These are phyloP conservation scores for Pichia sp. DNA, from an alignment of 1,139 yeast species.

Conservation along the genomic window DNA sequence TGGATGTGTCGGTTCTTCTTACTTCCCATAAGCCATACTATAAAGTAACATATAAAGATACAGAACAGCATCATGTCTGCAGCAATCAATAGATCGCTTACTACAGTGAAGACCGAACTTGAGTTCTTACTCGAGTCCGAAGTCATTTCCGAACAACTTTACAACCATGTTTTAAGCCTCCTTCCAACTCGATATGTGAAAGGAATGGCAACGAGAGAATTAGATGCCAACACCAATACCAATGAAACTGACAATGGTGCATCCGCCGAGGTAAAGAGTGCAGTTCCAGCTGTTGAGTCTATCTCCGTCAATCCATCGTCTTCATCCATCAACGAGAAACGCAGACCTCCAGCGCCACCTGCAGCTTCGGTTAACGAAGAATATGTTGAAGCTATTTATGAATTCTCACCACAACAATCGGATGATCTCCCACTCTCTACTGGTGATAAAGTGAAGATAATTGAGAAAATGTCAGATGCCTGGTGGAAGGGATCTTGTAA, in stretches of 20 bases:
- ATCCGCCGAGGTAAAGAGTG: neutral
- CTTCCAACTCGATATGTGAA: conserved; percentile 56
- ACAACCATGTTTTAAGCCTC: conserved; percentile 40
- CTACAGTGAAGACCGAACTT: conserved; percentile 68
- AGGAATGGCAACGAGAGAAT: conserved; percentile 50
- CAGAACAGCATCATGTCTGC: too few relatives aligned
- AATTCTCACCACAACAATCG: conserved; percentile 9
- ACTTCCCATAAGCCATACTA: too few relatives aligned
- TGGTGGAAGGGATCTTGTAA: conserved; percentile 82
- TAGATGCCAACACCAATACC: neutral
- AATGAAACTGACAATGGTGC: neutral
- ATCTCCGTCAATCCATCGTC: too few relatives aligned
- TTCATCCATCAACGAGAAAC: neutral
- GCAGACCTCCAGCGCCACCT: conserved; percentile 9
- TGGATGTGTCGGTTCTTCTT: too few relatives aligned
- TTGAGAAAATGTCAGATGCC: conserved; percentile 72
- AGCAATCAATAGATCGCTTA: conserved; percentile 68
- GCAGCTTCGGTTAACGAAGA: too few relatives aligned
- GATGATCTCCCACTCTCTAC: conserved; percentile 42
- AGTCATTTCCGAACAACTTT: conserved; percentile 58
- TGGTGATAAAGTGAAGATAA: conserved; percentile 64
- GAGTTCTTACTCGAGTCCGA: conserved; percentile 76
- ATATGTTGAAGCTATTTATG: conserved; percentile 14
- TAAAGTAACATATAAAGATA: too few relatives aligned
- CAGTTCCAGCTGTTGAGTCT: too few relatives aligned